phyloP scores from a whole-genome alignment of 345 rosid species.

The Odontarrhena argentea region DNA sequence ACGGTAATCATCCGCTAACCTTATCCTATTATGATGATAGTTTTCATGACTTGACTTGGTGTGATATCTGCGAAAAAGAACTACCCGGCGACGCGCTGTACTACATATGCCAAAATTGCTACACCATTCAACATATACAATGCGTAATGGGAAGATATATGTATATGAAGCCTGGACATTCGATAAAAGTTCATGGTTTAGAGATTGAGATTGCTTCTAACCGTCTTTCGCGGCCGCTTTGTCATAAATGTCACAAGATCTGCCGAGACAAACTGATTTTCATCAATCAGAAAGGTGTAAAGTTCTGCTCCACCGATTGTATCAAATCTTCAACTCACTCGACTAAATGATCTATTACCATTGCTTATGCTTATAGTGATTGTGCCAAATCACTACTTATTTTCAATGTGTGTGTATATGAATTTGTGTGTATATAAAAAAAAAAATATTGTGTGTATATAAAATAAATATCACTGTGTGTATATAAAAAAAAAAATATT shows the following conservation, averaged over 20 bases:
- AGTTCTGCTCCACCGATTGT: background rate
- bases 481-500: too few species aligned
- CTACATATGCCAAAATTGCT: background rate
- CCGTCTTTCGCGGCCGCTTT: background rate
- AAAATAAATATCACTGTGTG: too few species aligned
- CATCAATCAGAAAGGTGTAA: background rate
- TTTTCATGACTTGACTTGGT: background rate
- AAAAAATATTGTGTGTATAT: too few species aligned
- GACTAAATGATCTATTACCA: too few species aligned
- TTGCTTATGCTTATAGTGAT: too few species aligned
- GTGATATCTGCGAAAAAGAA: background rate
- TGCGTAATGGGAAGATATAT: background rate
- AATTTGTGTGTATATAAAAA: too few species aligned
- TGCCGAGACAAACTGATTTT: constrained; percentile 6
- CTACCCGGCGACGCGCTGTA: too few species aligned
- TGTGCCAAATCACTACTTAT: too few species aligned
- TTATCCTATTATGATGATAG: background rate
- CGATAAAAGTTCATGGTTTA: background rate
- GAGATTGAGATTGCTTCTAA: background rate
- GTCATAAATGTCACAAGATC: background rate
- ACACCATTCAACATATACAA: background rate
- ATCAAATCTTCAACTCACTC: too few species aligned
- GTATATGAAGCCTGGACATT: background rate
- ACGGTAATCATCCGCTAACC: background rate
- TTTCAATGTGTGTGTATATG: too few species aligned